phyloP scores from a whole-genome alignment of 1,139 yeast species.

The Yamadazyma dushanensis region DNA sequence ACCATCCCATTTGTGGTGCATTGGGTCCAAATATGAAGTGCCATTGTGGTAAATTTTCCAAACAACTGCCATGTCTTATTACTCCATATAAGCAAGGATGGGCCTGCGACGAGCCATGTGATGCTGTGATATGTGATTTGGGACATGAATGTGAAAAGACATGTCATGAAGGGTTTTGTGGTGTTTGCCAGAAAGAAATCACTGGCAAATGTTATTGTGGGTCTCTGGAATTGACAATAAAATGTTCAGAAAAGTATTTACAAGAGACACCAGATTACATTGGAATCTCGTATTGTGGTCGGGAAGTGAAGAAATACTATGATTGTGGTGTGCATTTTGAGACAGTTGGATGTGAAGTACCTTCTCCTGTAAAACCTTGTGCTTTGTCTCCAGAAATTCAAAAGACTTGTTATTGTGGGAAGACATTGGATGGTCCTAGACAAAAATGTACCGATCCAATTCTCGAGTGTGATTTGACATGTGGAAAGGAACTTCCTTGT shows the following conservation, averaged over 20 bases:
- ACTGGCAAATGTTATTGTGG: constrained; percentile 76
- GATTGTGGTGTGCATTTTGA: constrained; percentile 73
- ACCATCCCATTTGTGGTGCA: constrained; percentile 81
- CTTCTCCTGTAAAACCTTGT: constrained; percentile 49
- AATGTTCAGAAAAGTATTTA: constrained; percentile 50
- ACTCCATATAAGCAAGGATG: constrained; percentile 71
- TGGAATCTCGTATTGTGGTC: constrained; percentile 64
- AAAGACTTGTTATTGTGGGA: constrained; percentile 79
- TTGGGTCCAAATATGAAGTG: constrained; percentile 71
- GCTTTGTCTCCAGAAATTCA: constrained; percentile 60
- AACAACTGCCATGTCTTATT: constrained; percentile 70
- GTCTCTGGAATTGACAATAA: constrained; percentile 38
- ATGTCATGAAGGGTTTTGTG: constrained; percentile 77
- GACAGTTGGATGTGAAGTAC: constrained; percentile 57
- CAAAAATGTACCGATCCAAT: constrained; percentile 69
- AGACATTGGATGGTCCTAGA: constrained; percentile 39
- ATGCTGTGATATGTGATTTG: constrained; percentile 65
- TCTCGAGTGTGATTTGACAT: constrained; percentile 67
- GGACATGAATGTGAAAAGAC: constrained; percentile 57
- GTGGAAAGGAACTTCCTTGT: constrained; percentile 66
- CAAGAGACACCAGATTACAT: constrained; percentile 45
- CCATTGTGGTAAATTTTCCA: constrained; percentile 67
- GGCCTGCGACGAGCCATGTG: constrained; percentile 66
- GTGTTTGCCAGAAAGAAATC: constrained; percentile 51
- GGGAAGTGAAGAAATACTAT: constrained; percentile 48